Conservation (phyloP, 257 asterid species). For the Buddleja alternifolia region DNA sequence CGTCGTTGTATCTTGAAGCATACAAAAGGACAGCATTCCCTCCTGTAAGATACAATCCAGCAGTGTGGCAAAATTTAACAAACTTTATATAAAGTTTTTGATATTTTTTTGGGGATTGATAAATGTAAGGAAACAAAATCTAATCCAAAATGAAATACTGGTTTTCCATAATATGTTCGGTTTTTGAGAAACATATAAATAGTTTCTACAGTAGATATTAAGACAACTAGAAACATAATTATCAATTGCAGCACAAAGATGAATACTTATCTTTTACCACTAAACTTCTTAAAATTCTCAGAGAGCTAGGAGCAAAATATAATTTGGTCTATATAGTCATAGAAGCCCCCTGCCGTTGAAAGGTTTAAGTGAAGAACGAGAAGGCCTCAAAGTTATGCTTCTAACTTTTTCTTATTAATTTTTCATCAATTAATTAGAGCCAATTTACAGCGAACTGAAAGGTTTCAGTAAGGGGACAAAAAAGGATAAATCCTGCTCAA, state of each 20-base stretch:
- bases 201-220: background rate
- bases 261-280: background rate
- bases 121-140: background rate
- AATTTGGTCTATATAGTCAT: no score
- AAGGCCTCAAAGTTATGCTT: background rate
- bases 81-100: background rate
- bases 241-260: background rate
- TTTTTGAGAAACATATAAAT: background rate
- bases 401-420: background rate
- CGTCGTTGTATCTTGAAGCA: slow-evolving; percentile 63
- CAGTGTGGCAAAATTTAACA: slow-evolving; percentile 6
- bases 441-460: no score
- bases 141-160: background rate
- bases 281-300: no score
- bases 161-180: background rate
- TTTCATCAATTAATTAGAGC: no score
- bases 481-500: no score
- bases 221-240: background rate
- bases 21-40: slow-evolving; percentile 90
- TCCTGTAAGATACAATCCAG: slow-evolving; percentile 52
- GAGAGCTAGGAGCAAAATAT: no score
- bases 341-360: background rate
- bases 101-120: background rate
- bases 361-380: background rate
- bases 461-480: no score